Evolutionary conservation across 805 yeast genomes (phyloP).

Genomic region (Candida lessepsii): DNA sequence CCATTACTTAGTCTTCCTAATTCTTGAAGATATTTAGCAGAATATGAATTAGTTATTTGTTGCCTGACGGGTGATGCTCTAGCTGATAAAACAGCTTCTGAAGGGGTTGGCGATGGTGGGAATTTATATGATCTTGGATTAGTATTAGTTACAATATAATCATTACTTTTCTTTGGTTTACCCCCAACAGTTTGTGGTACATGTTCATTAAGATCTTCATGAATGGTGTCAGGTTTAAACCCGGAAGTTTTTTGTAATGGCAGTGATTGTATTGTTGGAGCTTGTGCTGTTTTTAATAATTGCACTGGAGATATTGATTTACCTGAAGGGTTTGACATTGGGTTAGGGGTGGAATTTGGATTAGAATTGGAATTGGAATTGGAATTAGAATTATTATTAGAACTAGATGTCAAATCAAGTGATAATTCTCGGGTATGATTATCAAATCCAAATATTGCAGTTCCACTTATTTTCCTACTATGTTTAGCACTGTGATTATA

Average conservation of each 20-base stretch:
- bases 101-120: conserved; percentile 44
- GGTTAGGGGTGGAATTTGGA: conserved; percentile 10
- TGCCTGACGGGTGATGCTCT: conserved; percentile 5
- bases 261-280: conserved; percentile 8
- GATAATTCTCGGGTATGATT: conserved; percentile 65
- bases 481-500: conserved; percentile 36
- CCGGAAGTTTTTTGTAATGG: conserved; percentile 10
- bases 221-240: conserved; percentile 6
- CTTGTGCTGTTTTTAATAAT: conserved; percentile 15
- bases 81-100: conserved; percentile 1
- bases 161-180: conserved; percentile 22
- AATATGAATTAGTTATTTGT: conserved; percentile 25
- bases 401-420: conserved; percentile 41
- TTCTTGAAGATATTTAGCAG: conserved; percentile 44
- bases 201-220: conserved; percentile 13
- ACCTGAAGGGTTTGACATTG: conserved; percentile 12
- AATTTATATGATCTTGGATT: conserved; percentile 54
- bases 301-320: conserved; percentile 38
- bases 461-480: conserved; percentile 67
- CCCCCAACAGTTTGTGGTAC: conserved; percentile 13
- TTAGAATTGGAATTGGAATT: conserved; percentile 7
- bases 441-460: conserved; percentile 74
- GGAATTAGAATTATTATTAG: conserved; percentile 10
- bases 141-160: conserved; percentile 48
- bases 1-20: conserved; percentile 16